Evolutionary conservation across 192 early-diverging fungal species (phyloP).

Genomic region (Diversispora eburnea): DNA sequence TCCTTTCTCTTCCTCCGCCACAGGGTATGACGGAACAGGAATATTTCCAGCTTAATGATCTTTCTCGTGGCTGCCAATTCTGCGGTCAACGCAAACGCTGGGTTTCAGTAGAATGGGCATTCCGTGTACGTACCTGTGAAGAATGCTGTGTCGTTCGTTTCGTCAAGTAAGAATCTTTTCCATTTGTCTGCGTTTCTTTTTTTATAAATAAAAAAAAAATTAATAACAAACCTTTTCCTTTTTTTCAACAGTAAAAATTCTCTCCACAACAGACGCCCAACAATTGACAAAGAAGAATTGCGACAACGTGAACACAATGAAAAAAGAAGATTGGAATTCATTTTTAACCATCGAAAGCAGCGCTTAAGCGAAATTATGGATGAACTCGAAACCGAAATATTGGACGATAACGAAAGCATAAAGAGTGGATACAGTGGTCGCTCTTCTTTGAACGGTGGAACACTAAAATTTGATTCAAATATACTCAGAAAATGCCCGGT

Average conservation of each 20-base stretch:
- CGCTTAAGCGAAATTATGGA: neutral
- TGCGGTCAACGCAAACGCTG: neutral
- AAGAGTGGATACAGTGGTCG: neutral
- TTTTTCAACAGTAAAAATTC: neutral
- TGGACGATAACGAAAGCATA: neutral
- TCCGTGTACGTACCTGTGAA: neutral
- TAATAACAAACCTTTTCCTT: neutral
- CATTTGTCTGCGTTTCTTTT: neutral
- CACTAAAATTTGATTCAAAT: conserved; percentile 2
- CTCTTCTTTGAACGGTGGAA: neutral
- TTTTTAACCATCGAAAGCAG: neutral
- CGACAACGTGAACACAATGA: neutral
- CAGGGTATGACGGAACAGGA: neutral
- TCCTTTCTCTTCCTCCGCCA: neutral
- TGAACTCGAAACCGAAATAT: neutral
- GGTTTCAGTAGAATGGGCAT: neutral
- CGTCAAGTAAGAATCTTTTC: conserved; percentile 2
- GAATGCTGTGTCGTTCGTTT: neutral
- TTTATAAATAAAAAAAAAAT: neutral
- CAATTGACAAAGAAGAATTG: neutral
- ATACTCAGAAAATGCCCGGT: neutral
- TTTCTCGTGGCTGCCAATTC: conserved; percentile 6
- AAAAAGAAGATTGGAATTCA: neutral
- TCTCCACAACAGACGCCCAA: neutral
- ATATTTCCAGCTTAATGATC: neutral